Percentiles rank a stretch among this genome's conserved stretches.
Conservation (phyloP, 2,329 filamentous ascomycete species). For the Aspergillus ochraceoroseus region DNA sequence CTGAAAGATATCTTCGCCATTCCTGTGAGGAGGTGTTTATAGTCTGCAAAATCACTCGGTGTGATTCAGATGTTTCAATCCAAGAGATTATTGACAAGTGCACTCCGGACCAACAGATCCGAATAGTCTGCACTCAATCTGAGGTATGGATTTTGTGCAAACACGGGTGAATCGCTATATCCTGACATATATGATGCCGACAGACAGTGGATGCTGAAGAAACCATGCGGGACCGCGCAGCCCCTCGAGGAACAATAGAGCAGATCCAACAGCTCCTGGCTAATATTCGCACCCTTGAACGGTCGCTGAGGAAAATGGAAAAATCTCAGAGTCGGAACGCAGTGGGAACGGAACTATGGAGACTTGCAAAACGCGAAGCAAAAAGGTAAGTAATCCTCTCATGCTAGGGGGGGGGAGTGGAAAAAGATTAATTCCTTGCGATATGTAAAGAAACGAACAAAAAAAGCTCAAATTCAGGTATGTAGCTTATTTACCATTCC, state of each 20-base stretch:
- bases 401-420: too few relatives aligned
- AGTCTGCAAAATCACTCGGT: conserved; percentile 20
- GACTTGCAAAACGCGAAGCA: neutral
- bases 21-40: conserved; percentile 24
- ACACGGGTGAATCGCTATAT: neutral
- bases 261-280: conserved; percentile 3
- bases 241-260: neutral
- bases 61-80: conserved; percentile 19
- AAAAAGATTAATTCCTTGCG: too few relatives aligned
- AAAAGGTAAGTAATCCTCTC: too few relatives aligned
- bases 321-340: neutral
- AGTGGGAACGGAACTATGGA: too few relatives aligned
- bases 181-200: neutral
- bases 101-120: conserved; percentile 8
- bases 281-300: neutral
- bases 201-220: conserved; percentile 16
- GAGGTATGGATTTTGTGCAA: conserved; percentile 12
- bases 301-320: neutral
- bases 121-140: conserved; percentile 22
- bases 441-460: conserved; percentile 3
- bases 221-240: conserved; percentile 3
- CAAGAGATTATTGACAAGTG: conserved; percentile 14
- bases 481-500: neutral
- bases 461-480: neutral
- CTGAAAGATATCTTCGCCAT: conserved; percentile 20